Evolutionary conservation across 352 stramenopile genomes (phyloP).

Genomic region (Globisporangium iwayamae): DNA sequence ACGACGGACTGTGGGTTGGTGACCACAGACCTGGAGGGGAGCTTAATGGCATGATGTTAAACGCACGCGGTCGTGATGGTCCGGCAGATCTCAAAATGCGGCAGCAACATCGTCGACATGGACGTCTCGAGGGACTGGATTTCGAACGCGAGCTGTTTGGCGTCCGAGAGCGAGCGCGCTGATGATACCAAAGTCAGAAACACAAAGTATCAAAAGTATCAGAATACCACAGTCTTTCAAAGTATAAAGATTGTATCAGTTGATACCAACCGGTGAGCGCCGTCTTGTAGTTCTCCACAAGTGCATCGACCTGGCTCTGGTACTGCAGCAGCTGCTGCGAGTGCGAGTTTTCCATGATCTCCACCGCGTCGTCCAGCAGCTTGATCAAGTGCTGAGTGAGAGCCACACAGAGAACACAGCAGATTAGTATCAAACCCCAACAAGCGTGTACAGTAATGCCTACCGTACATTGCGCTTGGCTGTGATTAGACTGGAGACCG

Average conservation of each 20-base stretch:
- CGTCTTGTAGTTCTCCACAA: slow-evolving; percentile 27
- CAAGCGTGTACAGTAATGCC: background rate
- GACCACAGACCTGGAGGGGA: too few species aligned
- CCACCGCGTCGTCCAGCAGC: slow-evolving; percentile 33
- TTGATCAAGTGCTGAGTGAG: slow-evolving; percentile 21
- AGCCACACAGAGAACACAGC: too few species aligned
- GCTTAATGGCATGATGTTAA: too few species aligned
- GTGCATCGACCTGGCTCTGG: slow-evolving; percentile 26
- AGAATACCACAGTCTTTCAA: background rate
- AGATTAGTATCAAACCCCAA: background rate
- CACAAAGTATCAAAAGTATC: background rate
- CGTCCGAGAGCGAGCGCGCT: slow-evolving; percentile 32
- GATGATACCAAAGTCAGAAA: background rate
- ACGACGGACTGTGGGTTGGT: too few species aligned
- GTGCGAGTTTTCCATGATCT: slow-evolving; percentile 39
- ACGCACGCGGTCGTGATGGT: slow-evolving; percentile 55
- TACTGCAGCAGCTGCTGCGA: slow-evolving; percentile 26
- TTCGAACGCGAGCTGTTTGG: slow-evolving; percentile 37
- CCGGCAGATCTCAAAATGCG: slow-evolving; percentile 50
- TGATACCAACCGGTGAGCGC: slow-evolving; percentile 23
- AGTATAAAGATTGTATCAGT: background rate
- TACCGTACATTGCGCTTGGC: slow-evolving; percentile 19
- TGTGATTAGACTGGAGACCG: slow-evolving; percentile 15
- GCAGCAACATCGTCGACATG: slow-evolving; percentile 44
- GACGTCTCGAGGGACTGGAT: slow-evolving; percentile 42